phyloP scores from a whole-genome alignment of 2,329 filamentous ascomycete species.

The Fusarium circinatum region DNA sequence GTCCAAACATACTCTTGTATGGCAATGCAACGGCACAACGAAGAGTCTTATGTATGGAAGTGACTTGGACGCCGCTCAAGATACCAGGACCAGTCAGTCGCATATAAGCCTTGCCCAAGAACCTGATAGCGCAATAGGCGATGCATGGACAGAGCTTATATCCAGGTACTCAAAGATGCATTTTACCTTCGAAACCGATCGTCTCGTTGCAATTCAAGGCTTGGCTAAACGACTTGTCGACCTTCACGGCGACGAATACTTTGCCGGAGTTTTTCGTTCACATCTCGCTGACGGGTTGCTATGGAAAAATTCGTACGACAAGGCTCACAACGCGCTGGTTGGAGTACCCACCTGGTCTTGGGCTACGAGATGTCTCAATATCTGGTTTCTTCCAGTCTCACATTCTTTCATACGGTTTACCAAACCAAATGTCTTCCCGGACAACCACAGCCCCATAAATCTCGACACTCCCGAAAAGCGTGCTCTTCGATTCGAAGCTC shows the following conservation, averaged over 20 bases:
- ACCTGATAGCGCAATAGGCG: not conserved
- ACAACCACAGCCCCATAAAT: not conserved
- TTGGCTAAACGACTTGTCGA: constrained; percentile 1
- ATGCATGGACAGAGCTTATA: not conserved
- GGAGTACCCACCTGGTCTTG: constrained; percentile 14
- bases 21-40: not conserved
- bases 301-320: not conserved
- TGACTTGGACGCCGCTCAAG: not conserved
- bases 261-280: constrained; percentile 6
- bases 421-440: not conserved
- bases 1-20: not conserved
- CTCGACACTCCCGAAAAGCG: not conserved
- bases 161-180: constrained; percentile 1
- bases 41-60: not conserved
- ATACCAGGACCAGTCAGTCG: not conserved
- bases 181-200: constrained; percentile 7
- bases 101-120: not conserved
- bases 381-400: not conserved
- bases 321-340: not conserved
- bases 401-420: not conserved
- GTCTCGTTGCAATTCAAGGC: constrained; percentile 11
- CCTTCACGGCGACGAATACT: not conserved
- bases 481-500: not conserved
- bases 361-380: not conserved
- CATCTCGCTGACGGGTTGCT: constrained; percentile 7